A percentile compares a stretch with the other conserved stretches of the same genome.
phyloP scores from a whole-genome alignment of 352 stramenopile genomes.

The Phytopythium cucurbitacearum region DNA sequence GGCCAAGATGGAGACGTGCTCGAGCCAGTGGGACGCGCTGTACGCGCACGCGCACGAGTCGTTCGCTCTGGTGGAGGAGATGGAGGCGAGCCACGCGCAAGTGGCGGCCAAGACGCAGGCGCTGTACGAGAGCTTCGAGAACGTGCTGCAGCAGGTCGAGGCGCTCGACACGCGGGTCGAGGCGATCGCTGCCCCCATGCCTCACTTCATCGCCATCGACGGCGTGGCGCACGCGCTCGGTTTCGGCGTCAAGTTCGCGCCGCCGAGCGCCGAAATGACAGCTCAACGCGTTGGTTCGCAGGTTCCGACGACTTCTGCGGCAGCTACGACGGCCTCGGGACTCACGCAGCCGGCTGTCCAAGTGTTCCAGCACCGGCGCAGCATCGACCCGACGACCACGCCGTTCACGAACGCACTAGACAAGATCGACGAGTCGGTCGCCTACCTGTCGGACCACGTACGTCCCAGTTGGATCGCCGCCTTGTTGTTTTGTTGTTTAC shows the following conservation, averaged over 20 bases:
- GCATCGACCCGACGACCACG: slow-evolving; percentile 62
- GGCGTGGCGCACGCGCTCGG: slow-evolving; percentile 45
- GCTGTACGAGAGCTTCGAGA: slow-evolving; percentile 77
- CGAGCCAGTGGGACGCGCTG: slow-evolving; percentile 34
- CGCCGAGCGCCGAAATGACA: slow-evolving; percentile 14
- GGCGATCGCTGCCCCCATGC: slow-evolving; percentile 60
- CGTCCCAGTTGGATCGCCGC: slow-evolving; percentile 7
- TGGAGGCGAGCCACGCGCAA: slow-evolving; percentile 78
- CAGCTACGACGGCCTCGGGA: neutral
- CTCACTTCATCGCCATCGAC: slow-evolving; percentile 70
- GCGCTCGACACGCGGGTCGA: slow-evolving; percentile 54
- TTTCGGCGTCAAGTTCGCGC: slow-evolving; percentile 66
- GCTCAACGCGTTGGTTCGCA: too few relatives aligned
- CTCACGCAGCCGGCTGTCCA: slow-evolving; percentile 42
- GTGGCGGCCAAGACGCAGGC: slow-evolving; percentile 71
- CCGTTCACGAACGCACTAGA: slow-evolving; percentile 58
- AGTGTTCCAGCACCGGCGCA: slow-evolving; percentile 72
- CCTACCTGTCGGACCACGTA: slow-evolving; percentile 69
- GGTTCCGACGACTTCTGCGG: neutral
- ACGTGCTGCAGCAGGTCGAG: slow-evolving; percentile 54
- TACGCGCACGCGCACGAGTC: slow-evolving; percentile 53
- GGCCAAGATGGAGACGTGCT: slow-evolving; percentile 23
- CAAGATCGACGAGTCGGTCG: slow-evolving; percentile 62
- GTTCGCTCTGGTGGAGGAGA: slow-evolving; percentile 65
- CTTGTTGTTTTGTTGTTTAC: neutral